Evolutionary conservation across 163 green algal species (phyloP), one percentile per base, ranked within the genome.

Genomic region (Botryococcus braunii): DNA sequence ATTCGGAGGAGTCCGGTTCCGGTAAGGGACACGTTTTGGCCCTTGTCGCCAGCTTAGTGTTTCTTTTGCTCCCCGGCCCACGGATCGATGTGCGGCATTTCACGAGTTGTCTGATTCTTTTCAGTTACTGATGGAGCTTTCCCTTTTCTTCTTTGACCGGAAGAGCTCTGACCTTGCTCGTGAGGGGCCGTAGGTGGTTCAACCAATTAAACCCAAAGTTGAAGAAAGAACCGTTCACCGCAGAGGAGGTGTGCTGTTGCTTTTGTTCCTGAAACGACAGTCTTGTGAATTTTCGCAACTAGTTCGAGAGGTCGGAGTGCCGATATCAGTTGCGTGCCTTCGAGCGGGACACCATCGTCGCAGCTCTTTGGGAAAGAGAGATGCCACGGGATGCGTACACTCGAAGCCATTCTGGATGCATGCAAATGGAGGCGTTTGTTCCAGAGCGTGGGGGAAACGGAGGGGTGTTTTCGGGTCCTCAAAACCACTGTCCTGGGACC

Each of bases 141-240:
- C n/a, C n/a, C 43, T 17, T 17, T 52, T 13, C 43, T 52, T 17
- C 13, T 52, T 17, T 17, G 43, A 17, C 43, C 43, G 43, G 43
- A 13, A 17, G 43, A 52, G 17, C 13, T 52, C 43, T 52, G 43
- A 52, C 43, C 13, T 13, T 31, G 35, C 56, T 59, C 17, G 43
- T 52, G 43, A 13, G 13, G 43, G 13, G 43, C 13, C 13, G 43
- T 72, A n/a, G 81, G 25, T 88, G 83, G 84, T 89, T 83, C 75
- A 91, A 89, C 68, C 83, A 91, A 66, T 72, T 91, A 21, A 72
- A 87, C 63, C 83, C 83, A 3, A 59, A 38, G 6, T 68, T 91
- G 7, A 83, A 77, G 39, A 88, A 86, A 56, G 79, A 85, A 34
- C 78, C 79, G 2, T 91, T 91, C 61, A 82, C 73, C 2, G 67